These are phyloP conservation scores for Arthonia radiata DNA, from an alignment of 495 filamentous ascomycete genomes.

Conservation along the genomic window DNA sequence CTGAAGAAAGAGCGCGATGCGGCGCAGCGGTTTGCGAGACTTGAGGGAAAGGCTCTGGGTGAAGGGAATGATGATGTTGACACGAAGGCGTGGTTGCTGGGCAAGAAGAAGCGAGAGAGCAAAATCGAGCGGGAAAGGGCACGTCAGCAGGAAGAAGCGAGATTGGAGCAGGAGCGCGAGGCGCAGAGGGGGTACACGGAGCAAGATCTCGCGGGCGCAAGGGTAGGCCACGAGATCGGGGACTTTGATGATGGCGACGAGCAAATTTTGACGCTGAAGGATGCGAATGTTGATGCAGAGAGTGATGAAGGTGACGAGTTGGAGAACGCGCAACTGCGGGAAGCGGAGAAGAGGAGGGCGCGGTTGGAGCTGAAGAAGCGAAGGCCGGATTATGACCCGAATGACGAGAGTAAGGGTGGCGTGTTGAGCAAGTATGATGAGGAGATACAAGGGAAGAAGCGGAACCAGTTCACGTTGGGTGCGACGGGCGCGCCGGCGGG, in stretches of 20 bases:
- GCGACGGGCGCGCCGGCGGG: conserved; percentile 40
- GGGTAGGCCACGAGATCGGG: conserved; percentile 62
- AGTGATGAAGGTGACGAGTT: conserved; percentile 85
- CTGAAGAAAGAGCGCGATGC: conserved; percentile 76
- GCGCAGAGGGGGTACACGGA: conserved; percentile 37
- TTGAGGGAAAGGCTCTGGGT: conserved; percentile 62
- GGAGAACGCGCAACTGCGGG: conserved; percentile 54
- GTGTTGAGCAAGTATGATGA: conserved; percentile 84
- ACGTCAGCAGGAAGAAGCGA: conserved; percentile 47
- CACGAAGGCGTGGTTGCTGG: conserved; percentile 60
- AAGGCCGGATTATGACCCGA: conserved; percentile 70
- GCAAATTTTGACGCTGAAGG: conserved; percentile 74
- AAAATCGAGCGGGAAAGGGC: conserved; percentile 56
- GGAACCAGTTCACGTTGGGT: conserved; percentile 69
- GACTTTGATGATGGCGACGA: conserved; percentile 59
- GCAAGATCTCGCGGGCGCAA: conserved; percentile 66
- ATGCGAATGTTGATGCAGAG: conserved; percentile 60
- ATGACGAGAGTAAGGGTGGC: conserved; percentile 42
- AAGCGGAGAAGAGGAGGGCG: conserved; percentile 53
- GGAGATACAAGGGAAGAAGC: conserved; percentile 78
- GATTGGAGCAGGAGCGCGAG: conserved; percentile 34
- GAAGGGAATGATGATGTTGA: conserved; percentile 46
- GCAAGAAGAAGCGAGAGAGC: conserved; percentile 75
- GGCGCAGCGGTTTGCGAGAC: conserved; percentile 42
- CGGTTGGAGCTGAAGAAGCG: conserved; percentile 73